Evolutionary conservation across 306 rosid genomes (phyloP).

Genomic region (Ammopiptanthus mongolicus): DNA sequence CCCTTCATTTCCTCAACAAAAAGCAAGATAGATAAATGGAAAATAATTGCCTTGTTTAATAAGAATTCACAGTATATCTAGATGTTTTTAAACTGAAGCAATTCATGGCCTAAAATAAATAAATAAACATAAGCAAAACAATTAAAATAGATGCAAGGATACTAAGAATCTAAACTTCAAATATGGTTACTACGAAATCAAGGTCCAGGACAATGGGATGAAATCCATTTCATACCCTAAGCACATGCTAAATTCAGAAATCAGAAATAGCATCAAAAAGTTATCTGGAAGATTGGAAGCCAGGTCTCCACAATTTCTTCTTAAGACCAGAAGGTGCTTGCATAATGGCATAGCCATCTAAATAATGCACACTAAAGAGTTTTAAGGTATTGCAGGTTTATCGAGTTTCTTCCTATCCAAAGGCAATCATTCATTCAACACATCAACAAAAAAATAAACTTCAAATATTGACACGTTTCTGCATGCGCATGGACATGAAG

Average conservation of each 20-base stretch:
- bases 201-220: background rate
- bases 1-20: conserved; percentile 48
- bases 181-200: background rate
- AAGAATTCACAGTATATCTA: background rate
- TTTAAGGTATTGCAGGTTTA: background rate
- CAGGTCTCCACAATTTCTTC: background rate
- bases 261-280: background rate
- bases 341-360: background rate
- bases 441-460: background rate
- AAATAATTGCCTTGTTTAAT: conserved; percentile 1
- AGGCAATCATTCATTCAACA: background rate
- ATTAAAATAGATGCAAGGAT: background rate
- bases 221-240: background rate
- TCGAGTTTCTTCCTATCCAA: background rate
- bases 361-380: background rate
- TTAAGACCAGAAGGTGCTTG: background rate
- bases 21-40: conserved; percentile 3
- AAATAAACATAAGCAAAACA: background rate
- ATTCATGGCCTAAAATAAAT: background rate
- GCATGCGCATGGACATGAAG: background rate
- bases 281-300: background rate
- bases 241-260: background rate
- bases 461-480: background rate
- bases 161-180: background rate
- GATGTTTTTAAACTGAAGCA: background rate